Conservation (phyloP, 108 stramenopile genomes). For the Skeletonema potamos region DNA sequence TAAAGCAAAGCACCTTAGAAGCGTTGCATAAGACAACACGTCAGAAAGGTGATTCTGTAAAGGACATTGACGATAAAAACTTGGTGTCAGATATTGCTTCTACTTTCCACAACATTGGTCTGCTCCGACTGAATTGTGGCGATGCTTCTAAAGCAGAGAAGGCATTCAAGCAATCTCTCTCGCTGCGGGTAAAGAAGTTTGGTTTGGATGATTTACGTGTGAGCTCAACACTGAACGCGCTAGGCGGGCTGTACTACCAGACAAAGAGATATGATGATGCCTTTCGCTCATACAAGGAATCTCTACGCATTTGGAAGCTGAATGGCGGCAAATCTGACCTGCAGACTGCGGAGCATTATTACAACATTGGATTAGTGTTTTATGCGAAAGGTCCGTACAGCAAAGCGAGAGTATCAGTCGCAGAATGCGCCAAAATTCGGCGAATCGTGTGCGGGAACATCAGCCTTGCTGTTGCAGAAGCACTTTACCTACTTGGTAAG, state of each 20-base stretch:
- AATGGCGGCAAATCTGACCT: constrained; percentile 25
- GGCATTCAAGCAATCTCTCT: constrained; percentile 50
- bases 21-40: constrained; percentile 13
- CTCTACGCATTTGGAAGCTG: constrained; percentile 47
- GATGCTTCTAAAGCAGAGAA: constrained; percentile 47
- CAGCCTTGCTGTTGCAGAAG: constrained; percentile 25
- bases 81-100: constrained; percentile 66
- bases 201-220: constrained; percentile 43
- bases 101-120: constrained; percentile 48
- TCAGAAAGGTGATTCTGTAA: neutral
- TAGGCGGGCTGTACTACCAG: constrained; percentile 48
- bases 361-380: constrained; percentile 48
- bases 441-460: constrained; percentile 18
- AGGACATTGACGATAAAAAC: constrained; percentile 53
- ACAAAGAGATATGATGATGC: constrained; percentile 44
- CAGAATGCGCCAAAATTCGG: constrained; percentile 45
- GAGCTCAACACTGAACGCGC: constrained; percentile 43
- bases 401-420: constrained; percentile 36
- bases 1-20: constrained; percentile 43
- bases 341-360: constrained; percentile 40
- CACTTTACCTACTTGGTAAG: constrained; percentile 37
- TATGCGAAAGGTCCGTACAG: constrained; percentile 43
- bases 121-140: constrained; percentile 34
- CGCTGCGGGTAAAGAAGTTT: constrained; percentile 49
- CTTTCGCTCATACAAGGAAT: constrained; percentile 53